Conservation (phyloP, 2,329 filamentous ascomycete species). For the Neonectria coccinea region DNA sequence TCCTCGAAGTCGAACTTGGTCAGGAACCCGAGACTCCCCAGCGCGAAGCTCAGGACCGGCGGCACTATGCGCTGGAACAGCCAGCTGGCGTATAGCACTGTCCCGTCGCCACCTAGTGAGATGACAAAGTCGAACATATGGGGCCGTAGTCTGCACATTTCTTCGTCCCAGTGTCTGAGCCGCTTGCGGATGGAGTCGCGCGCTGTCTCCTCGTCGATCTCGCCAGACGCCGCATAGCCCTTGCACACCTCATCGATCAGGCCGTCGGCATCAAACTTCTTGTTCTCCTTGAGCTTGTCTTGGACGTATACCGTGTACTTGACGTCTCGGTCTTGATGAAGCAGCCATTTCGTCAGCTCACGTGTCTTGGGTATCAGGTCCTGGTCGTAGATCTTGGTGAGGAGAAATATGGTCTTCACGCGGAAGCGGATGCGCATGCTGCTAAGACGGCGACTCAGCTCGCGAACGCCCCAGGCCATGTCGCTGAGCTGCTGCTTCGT, state of each 20-base stretch:
- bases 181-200: constrained; percentile 59
- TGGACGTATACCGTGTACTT: constrained; percentile 87
- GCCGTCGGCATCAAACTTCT: constrained; percentile 78
- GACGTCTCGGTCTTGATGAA: constrained; percentile 75
- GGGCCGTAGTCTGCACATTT: constrained; percentile 80
- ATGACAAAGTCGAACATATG: constrained; percentile 95
- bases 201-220: constrained; percentile 50
- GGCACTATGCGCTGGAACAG: constrained; percentile 96
- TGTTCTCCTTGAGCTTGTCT: constrained; percentile 76
- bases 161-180: constrained; percentile 84
- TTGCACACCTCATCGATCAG: constrained; percentile 71
- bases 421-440: constrained; percentile 85
- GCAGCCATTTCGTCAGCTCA: constrained; percentile 82
- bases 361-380: constrained; percentile 81
- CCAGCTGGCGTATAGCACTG: constrained; percentile 95
- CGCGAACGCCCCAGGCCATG: constrained; percentile 95
- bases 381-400: constrained; percentile 93
- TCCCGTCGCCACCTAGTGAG: constrained; percentile 94
- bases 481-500: constrained; percentile 96
- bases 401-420: constrained; percentile 84
- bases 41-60: constrained; percentile 88
- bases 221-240: constrained; percentile 54
- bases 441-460: constrained; percentile 86
- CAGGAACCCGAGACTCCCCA: constrained; percentile 93
- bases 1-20: constrained; percentile 95